Evolutionary conservation across 179 eudicot species (phyloP).

Genomic region (Vitellaria paradoxa): DNA sequence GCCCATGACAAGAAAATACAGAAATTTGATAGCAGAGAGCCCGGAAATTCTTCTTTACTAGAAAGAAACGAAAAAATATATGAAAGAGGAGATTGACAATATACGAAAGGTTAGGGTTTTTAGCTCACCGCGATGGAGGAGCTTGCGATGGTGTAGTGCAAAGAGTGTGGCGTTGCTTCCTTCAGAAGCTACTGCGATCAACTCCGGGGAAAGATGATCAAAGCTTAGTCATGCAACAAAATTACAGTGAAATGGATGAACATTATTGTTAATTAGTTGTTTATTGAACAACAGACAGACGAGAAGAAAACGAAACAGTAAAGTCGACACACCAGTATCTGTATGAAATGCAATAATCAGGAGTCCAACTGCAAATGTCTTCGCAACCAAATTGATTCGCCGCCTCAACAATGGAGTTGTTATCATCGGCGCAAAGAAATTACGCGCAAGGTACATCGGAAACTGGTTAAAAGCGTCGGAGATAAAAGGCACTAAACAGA

Average conservation of each 20-base stretch:
- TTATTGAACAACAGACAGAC: background rate
- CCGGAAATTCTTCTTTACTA: too few species aligned
- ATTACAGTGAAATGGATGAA: background rate
- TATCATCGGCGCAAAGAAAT: background rate
- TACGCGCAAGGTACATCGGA: background rate
- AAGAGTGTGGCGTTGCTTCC: constrained; percentile 8
- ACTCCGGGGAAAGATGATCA: background rate
- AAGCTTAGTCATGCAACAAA: background rate
- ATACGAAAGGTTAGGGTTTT: background rate
- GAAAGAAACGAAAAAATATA: too few species aligned
- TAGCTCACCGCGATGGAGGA: constrained; percentile 21
- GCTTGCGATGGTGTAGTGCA: constrained; percentile 19
- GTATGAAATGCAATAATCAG: constrained; percentile 13
- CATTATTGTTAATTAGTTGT: background rate
- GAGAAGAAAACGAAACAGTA: background rate
- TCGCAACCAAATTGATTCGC: constrained; percentile 12
- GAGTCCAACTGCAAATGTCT: constrained; percentile 18
- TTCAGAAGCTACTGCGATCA: background rate
- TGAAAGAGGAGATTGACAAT: background rate
- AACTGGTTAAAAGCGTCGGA: background rate
- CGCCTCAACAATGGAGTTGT: constrained; percentile 10
- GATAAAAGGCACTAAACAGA: background rate
- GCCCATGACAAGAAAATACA: background rate
- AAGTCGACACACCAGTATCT: constrained; percentile 6
- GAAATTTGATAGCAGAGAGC: too few species aligned